Evolutionary conservation across 352 stramenopile genomes (phyloP).

Genomic region (Phytopythium sindhum): DNA sequence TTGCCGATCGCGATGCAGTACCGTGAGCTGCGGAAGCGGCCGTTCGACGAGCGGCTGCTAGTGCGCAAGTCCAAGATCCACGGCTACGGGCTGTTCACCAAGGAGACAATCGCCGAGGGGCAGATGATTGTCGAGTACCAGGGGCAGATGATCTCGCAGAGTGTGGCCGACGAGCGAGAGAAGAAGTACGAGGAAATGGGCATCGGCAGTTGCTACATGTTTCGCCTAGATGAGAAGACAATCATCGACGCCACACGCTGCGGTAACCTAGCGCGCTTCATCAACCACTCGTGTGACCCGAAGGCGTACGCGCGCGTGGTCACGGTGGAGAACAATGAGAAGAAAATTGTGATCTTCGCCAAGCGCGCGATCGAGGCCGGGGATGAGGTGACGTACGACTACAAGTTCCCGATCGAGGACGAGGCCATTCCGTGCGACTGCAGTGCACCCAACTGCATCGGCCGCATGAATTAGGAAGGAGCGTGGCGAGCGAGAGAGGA

Average conservation of each 20-base stretch:
- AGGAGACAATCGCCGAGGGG: slow-evolving; percentile 86
- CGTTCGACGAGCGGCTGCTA: slow-evolving; percentile 88
- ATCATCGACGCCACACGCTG: slow-evolving; percentile 94
- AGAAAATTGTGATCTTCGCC: slow-evolving; percentile 97
- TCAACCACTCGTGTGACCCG: slow-evolving; percentile 95
- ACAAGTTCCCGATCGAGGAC: slow-evolving; percentile 97
- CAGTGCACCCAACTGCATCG: slow-evolving; percentile 92
- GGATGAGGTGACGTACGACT: slow-evolving; percentile 96
- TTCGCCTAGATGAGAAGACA: slow-evolving; percentile 91
- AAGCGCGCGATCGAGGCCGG: slow-evolving; percentile 88
- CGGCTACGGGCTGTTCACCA: slow-evolving; percentile 95
- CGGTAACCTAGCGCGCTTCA: slow-evolving; percentile 94
- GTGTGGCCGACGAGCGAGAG: slow-evolving; percentile 92
- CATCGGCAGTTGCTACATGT: slow-evolving; percentile 97
- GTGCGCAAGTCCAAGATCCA: slow-evolving; percentile 95
- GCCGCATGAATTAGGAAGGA: slow-evolving; percentile 91
- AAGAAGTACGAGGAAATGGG: slow-evolving; percentile 92
- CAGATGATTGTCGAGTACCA: slow-evolving; percentile 98
- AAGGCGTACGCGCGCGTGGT: slow-evolving; percentile 94
- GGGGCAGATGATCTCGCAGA: slow-evolving; percentile 90
- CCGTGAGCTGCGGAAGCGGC: slow-evolving; percentile 86
- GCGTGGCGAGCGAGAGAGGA: neutral
- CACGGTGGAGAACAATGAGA: slow-evolving; percentile 79
- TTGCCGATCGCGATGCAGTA: slow-evolving; percentile 90
- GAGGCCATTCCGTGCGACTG: slow-evolving; percentile 93